A percentile compares a stretch with the other conserved stretches of the same genome.
These are phyloP conservation scores for Kwoniella sp. DNA, from an alignment of 768 basidiomycete genomes.

Conservation along the genomic window DNA sequence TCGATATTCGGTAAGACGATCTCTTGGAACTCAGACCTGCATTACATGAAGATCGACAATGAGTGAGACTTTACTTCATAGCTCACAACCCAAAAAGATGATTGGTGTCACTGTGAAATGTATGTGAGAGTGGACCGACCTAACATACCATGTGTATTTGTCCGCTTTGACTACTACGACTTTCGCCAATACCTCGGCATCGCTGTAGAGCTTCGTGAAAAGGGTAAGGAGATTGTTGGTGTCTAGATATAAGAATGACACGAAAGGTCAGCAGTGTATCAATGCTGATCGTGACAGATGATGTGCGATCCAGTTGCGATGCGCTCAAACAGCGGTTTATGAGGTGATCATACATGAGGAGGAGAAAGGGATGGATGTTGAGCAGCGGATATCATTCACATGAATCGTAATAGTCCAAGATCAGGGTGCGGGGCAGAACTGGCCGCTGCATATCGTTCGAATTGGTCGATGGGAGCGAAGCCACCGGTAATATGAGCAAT, in stretches of 20 bases:
- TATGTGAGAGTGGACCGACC: no score
- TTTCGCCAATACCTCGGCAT: constrained; percentile 46
- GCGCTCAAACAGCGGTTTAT: no score
- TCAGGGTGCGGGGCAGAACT: constrained; percentile 48
- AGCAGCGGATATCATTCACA: constrained; percentile 30
- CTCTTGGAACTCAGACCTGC: constrained; percentile 44
- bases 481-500: no score
- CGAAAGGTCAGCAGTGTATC: not conserved
- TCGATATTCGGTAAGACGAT: constrained; percentile 52
- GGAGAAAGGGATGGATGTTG: not conserved
- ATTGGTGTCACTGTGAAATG: no score
- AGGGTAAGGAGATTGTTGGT: constrained; percentile 57
- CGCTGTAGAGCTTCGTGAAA: constrained; percentile 49
- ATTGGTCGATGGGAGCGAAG: no score
- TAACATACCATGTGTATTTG: constrained; percentile 47
- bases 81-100: no score
- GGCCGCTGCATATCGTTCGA: constrained; percentile 13
- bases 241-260: constrained; percentile 29
- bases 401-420: constrained; percentile 57
- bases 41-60: not conserved
- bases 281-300: no score
- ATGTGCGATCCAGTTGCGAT: no score
- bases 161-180: constrained; percentile 54
- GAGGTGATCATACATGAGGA: no score
- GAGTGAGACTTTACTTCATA: no score